These are phyloP conservation scores for Eutrema japonicum DNA, from an alignment of 345 rosid species.

Conservation along the genomic window DNA sequence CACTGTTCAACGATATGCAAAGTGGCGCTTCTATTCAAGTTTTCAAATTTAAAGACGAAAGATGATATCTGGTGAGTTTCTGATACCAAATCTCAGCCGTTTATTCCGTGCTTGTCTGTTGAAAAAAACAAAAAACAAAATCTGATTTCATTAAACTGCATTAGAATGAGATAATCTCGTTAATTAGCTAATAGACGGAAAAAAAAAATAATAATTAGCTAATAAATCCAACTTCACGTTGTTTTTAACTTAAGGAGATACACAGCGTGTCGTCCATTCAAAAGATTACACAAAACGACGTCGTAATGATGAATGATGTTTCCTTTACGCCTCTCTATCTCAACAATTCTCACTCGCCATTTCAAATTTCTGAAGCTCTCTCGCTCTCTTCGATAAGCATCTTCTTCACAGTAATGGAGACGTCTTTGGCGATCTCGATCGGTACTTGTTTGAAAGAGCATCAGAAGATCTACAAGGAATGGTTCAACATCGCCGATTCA, in stretches of 20 bases:
- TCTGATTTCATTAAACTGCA: neutral
- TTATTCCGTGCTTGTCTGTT: neutral
- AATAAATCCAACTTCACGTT: neutral
- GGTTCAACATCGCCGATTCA: constrained; percentile 83
- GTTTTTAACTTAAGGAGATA: neutral
- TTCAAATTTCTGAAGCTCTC: constrained; percentile 42
- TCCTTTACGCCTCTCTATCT: neutral
- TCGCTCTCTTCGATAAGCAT: constrained; percentile 3
- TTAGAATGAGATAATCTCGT: neutral
- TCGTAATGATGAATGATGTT: neutral
- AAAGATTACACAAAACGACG: neutral
- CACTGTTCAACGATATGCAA: neutral
- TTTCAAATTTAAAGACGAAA: constrained; percentile 27
- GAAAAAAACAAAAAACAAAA: neutral
- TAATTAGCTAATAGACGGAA: no score
- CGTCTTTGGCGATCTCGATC: constrained; percentile 39
- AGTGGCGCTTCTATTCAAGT: constrained; percentile 23
- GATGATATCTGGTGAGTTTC: neutral
- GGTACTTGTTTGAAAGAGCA: constrained; percentile 68
- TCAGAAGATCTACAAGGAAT: constrained; percentile 71
- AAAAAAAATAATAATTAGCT: no score
- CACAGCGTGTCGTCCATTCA: constrained; percentile 7
- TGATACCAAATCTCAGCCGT: constrained; percentile 26
- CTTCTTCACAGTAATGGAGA: constrained; percentile 52
- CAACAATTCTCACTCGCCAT: constrained; percentile 3